Base-by-base conservation (phyloP, 441 rosid species). In the Pelargonium citronellum region DNA sequence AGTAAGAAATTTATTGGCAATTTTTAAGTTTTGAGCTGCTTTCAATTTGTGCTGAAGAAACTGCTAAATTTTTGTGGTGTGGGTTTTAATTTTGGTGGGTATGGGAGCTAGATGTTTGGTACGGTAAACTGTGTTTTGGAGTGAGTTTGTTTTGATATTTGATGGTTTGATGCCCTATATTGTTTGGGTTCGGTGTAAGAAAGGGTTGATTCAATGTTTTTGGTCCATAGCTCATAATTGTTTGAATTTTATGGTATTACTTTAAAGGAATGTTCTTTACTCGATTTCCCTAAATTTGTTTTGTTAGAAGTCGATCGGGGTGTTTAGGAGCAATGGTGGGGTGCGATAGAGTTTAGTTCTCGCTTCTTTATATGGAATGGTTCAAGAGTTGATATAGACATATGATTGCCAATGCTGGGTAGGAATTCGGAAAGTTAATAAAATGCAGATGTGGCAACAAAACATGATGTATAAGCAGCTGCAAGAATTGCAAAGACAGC, bases 401-500 rank as follows among this genome's bases (percentile, higher is more conserved):
- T 62, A 10, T 24, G 6, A 11, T 61, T 61, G 64, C 66, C 66
- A 24, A 24, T 62, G 66, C 41, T 62, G n/a, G 16, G 30, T 24
- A 62, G 41, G 39, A 24, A 62, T 62, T 16, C 11, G 24, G 66
- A 11, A 62, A 62, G 30, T 62, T 47, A 81, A 66, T 79, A 87
- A 83, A 24, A 74, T 79, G 78, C 86, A 79, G 79, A 74, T 86
- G 76, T 65, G 84, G 84, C 87, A 86, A 80, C 87, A 84, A 78
- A 86, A 86, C 49, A 34, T 83, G 68, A 81, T 83, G 84, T 69
- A 81, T 68, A 82, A 84, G 85, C 83, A 84, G 77, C 73, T 85
- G 77, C 88, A 86, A 67, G 87, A 82, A 74, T 71, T 84, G 79
- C 91, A 84, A 71, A 83, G 80, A 69, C 89, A 80, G 73, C 84